A percentile compares a stretch with the other conserved stretches of the same genome.
These are phyloP conservation scores for Curvularia sp. DNA, from an alignment of 2,329 filamentous ascomycete species.

Conservation along the genomic window DNA sequence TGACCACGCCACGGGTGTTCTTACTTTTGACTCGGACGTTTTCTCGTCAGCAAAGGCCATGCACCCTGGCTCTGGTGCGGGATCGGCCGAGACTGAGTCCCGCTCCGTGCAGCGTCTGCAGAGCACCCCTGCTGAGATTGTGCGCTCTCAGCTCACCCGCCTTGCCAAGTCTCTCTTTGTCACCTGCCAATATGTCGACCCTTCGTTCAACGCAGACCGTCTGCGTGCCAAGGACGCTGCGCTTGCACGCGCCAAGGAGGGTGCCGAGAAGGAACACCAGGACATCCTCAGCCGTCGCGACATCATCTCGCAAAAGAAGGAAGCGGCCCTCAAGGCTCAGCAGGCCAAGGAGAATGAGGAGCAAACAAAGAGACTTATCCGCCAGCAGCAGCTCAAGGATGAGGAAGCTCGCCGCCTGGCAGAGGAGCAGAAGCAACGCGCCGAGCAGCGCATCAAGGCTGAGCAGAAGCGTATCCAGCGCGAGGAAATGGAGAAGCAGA, in stretches of 20 bases:
- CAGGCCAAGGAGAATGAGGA: slow-evolving; percentile 92
- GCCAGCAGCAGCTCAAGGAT: slow-evolving; percentile 86
- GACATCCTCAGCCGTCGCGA: slow-evolving; percentile 86
- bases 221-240: slow-evolving; percentile 80
- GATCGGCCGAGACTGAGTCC: slow-evolving; percentile 85
- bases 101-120: slow-evolving; percentile 92
- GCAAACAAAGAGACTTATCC: slow-evolving; percentile 83
- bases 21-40: slow-evolving; percentile 97
- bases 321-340: slow-evolving; percentile 86
- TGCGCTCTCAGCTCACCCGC: slow-evolving; percentile 90
- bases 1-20: slow-evolving; percentile 91
- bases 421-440: slow-evolving; percentile 92
- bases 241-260: slow-evolving; percentile 80
- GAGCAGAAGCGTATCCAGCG: slow-evolving; percentile 56
- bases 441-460: slow-evolving; percentile 81
- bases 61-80: slow-evolving; percentile 81
- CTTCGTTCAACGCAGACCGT: slow-evolving; percentile 82
- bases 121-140: slow-evolving; percentile 97
- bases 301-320: slow-evolving; percentile 95
- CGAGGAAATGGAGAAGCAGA: slow-evolving; percentile 75
- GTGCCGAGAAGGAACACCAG: slow-evolving; percentile 89
- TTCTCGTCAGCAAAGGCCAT: slow-evolving; percentile 96
- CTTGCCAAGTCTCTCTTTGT: slow-evolving; percentile 90
- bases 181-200: slow-evolving; percentile 95
- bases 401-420: slow-evolving; percentile 87